A percentile compares a stretch with the other conserved stretches of the same genome.
These are phyloP conservation scores for Mycena capillaripes DNA, from an alignment of 768 basidiomycete species.

Conservation along the genomic window DNA sequence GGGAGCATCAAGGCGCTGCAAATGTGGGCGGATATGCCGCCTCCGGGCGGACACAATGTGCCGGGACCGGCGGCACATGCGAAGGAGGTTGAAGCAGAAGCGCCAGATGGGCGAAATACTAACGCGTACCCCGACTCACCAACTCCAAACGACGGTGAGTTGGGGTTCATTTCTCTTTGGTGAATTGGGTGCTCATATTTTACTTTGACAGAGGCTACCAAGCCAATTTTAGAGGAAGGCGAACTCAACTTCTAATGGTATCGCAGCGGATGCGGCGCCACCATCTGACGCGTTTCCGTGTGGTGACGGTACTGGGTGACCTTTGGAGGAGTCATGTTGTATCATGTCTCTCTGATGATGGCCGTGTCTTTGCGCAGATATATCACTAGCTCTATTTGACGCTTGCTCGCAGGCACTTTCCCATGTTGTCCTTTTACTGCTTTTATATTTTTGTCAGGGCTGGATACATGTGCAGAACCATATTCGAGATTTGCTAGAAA, in stretches of 20 bases:
- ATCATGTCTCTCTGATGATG: conserved; percentile 28
- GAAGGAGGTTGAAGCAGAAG: conserved; percentile 34
- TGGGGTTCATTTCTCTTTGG: background rate
- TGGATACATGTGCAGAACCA: conserved; percentile 28
- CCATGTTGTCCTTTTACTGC: no score
- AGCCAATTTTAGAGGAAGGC: no score
- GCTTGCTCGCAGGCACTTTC: conserved; percentile 25
- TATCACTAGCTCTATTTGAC: conserved; percentile 28
- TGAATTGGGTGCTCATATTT: background rate
- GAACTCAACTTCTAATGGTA: background rate
- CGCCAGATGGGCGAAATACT: conserved; percentile 11
- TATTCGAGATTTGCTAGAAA: no score
- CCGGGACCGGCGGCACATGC: conserved; percentile 56
- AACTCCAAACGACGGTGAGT: conserved; percentile 30
- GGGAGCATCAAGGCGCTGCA: conserved; percentile 96
- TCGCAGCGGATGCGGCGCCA: conserved; percentile 23
- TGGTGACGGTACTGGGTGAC: conserved; percentile 50
- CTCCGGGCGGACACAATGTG: conserved; percentile 61
- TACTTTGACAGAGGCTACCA: conserved; percentile 18
- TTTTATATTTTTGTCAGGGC: conserved; percentile 3
- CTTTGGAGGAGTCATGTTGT: conserved; percentile 36
- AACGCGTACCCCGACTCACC: conserved; percentile 22
- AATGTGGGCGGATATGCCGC: conserved; percentile 90
- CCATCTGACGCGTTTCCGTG: conserved; percentile 14
- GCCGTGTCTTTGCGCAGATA: conserved; percentile 34